Percentiles rank a stretch among this genome's conserved stretches.
Conservation (phyloP, 192 early-diverging fungal genomes). For the Coemansia sp. region DNA sequence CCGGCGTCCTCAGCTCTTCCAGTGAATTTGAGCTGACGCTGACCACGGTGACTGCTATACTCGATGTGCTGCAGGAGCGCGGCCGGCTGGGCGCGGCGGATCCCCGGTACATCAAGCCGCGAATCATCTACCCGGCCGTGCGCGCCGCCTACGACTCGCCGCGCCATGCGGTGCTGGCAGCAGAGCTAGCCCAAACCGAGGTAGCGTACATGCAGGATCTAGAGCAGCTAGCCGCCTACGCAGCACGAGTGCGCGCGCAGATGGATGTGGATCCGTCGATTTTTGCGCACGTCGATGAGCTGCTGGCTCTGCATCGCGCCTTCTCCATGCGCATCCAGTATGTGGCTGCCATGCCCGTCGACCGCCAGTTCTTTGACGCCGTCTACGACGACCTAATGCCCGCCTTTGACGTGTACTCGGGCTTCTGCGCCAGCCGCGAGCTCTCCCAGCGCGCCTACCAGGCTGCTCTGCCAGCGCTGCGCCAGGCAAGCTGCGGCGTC, state of each 20-base stretch:
- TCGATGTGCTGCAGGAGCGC: conserved; percentile 31
- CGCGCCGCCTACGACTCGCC: conserved; percentile 9
- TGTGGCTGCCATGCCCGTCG: conserved; percentile 25
- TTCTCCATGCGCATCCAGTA: conserved; percentile 48
- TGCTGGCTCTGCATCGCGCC: conserved; percentile 31
- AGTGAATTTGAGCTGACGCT: conserved; percentile 20
- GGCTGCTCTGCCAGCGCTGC: conserved; percentile 11
- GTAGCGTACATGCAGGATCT: conserved; percentile 48
- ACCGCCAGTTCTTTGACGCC: conserved; percentile 26
- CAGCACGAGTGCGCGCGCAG: conserved; percentile 13
- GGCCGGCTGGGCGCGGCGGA: conserved; percentile 17
- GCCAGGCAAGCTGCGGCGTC: conserved; percentile 7
- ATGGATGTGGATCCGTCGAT: conserved; percentile 9
- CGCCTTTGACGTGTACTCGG: conserved; percentile 34
- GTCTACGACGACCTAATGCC: conserved; percentile 10
- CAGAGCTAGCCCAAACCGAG: conserved; percentile 45
- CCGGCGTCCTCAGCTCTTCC: not conserved
- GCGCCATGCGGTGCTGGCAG: conserved; percentile 19
- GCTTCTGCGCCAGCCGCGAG: conserved; percentile 38
- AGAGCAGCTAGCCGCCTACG: conserved; percentile 28
- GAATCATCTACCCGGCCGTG: conserved; percentile 32
- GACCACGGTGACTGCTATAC: conserved; percentile 15
- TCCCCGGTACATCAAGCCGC: conserved; percentile 27
- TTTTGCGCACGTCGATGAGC: conserved; percentile 18
- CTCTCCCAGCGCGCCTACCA: conserved; percentile 14